Conservation (phyloP, 768 basidiomycete genomes). For the Pleurotus pulmonarius region DNA sequence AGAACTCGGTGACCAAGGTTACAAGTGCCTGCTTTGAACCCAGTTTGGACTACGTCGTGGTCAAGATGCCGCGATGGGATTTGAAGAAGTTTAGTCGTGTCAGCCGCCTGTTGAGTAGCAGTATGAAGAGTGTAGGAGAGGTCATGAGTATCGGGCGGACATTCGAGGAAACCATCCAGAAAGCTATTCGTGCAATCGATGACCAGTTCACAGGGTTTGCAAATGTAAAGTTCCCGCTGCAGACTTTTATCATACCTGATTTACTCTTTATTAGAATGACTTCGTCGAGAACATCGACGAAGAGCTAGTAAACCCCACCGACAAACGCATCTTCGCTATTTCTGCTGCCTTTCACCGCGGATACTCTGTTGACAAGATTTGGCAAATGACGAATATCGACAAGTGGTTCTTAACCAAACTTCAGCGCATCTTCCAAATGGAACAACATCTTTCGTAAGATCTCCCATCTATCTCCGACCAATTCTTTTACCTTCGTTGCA, state of each 20-base stretch:
- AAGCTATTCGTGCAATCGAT: slow-evolving; percentile 95
- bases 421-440: slow-evolving; percentile 79
- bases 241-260: background rate
- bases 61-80: slow-evolving; percentile 99
- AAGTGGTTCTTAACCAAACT: slow-evolving; percentile 97
- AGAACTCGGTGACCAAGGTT: slow-evolving; percentile 94
- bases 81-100: slow-evolving; percentile 97
- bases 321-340: slow-evolving; percentile 96
- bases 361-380: slow-evolving; percentile 93
- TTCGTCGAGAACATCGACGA: slow-evolving; percentile 89
- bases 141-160: slow-evolving; percentile 99
- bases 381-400: slow-evolving; percentile 98
- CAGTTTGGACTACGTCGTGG: slow-evolving; percentile 93
- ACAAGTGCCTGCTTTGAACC: slow-evolving; percentile 99
- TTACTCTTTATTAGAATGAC: slow-evolving; percentile 56
- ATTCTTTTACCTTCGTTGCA: slow-evolving; percentile 22
- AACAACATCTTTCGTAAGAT: slow-evolving; percentile 67
- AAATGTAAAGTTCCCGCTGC: slow-evolving; percentile 40
- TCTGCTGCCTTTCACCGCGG: slow-evolving; percentile 90
- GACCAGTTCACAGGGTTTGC: slow-evolving; percentile 93
- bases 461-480: background rate
- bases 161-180: slow-evolving; percentile 98
- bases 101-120: slow-evolving; percentile 84
- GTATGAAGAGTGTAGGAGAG: slow-evolving; percentile 99
- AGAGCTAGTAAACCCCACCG: slow-evolving; percentile 91